Percentiles rank a stretch among this genome's conserved stretches.
phyloP scores from a whole-genome alignment of 768 basidiomycete genomes.

The Macrocybe gigantea region DNA sequence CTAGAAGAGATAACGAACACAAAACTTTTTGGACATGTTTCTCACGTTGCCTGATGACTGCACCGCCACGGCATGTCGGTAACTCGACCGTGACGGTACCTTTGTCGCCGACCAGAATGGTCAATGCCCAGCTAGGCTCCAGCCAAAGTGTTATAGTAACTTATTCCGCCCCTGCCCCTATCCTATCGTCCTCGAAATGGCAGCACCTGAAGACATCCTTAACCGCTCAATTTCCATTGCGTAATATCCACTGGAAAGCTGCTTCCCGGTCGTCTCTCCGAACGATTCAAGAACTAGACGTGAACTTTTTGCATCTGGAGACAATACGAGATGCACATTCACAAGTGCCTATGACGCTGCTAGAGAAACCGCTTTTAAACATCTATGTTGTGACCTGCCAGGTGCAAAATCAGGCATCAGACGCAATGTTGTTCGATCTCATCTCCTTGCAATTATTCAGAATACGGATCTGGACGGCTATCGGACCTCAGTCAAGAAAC shows the following conservation, averaged over 20 bases:
- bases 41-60: slow-evolving; percentile 17
- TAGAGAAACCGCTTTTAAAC: slow-evolving; percentile 86
- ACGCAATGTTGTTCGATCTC: background rate
- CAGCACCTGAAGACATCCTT: slow-evolving; percentile 61
- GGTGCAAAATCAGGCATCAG: slow-evolving; percentile 35
- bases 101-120: slow-evolving; percentile 10
- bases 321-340: slow-evolving; percentile 67
- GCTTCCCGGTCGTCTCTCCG: slow-evolving; percentile 62
- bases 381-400: slow-evolving; percentile 86
- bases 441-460: slow-evolving; percentile 23
- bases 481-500: slow-evolving; percentile 68
- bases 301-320: slow-evolving; percentile 66
- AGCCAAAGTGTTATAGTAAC: slow-evolving; percentile 57
- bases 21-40: slow-evolving; percentile 13
- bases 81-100: background rate
- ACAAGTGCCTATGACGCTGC: slow-evolving; percentile 67
- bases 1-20: slow-evolving; percentile 2
- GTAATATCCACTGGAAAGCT: slow-evolving; percentile 92
- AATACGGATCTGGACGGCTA: slow-evolving; percentile 70
- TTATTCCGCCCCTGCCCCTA: slow-evolving; percentile 56
- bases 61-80: slow-evolving; percentile 14
- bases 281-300: slow-evolving; percentile 86
- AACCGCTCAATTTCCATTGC: slow-evolving; percentile 72
- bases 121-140: slow-evolving; percentile 11
- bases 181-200: slow-evolving; percentile 70